A percentile compares a stretch with the other conserved stretches of the same genome.
These are phyloP conservation scores for Cryptococcus hybrid DNA, from an alignment of 1,284 basidiomycete species.

Conservation along the genomic window DNA sequence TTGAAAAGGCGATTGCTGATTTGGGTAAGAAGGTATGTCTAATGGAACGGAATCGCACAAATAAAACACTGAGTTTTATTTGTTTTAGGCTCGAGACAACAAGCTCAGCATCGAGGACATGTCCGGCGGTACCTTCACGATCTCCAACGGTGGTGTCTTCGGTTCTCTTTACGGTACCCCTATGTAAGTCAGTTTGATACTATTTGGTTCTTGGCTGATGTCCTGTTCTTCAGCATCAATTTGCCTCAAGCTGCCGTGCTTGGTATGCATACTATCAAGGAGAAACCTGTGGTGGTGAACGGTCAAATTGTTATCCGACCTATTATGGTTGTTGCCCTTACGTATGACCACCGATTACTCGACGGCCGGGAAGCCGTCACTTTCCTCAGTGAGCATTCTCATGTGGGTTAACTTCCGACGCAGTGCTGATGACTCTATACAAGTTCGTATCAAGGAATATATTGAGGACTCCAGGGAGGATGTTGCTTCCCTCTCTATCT, in stretches of 20 bases:
- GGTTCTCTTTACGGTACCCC: constrained; percentile 96
- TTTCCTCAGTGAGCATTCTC: constrained; percentile 76
- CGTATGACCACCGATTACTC: constrained; percentile 93
- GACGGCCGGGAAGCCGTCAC: constrained; percentile 96
- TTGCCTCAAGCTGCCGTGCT: constrained; percentile 92
- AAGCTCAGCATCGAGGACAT: constrained; percentile 96
- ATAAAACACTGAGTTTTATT: constrained; percentile 15
- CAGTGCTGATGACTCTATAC: constrained; percentile 5
- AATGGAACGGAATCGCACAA: constrained; percentile 1
- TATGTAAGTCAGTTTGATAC: constrained; percentile 53
- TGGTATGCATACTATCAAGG: constrained; percentile 97
- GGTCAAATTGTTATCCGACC: constrained; percentile 88
- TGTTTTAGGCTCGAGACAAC: constrained; percentile 75
- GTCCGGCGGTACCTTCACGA: constrained; percentile 97
- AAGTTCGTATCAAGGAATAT: constrained; percentile 69
- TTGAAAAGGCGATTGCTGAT: constrained; percentile 61
- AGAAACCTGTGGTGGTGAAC: constrained; percentile 87
- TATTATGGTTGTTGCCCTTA: constrained; percentile 93
- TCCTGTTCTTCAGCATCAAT: constrained; percentile 65
- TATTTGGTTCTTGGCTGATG: constrained; percentile 6
- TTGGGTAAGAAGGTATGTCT: constrained; percentile 62
- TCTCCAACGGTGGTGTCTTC: constrained; percentile 99
- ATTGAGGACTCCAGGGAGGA: constrained; percentile 66
- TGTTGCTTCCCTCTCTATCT: constrained; percentile 56
- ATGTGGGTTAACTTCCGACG: not conserved